A percentile compares a stretch with the other conserved stretches of the same genome.
Conservation (phyloP, 495 filamentous ascomycete genomes). For the Chaetomium cochliodes region DNA sequence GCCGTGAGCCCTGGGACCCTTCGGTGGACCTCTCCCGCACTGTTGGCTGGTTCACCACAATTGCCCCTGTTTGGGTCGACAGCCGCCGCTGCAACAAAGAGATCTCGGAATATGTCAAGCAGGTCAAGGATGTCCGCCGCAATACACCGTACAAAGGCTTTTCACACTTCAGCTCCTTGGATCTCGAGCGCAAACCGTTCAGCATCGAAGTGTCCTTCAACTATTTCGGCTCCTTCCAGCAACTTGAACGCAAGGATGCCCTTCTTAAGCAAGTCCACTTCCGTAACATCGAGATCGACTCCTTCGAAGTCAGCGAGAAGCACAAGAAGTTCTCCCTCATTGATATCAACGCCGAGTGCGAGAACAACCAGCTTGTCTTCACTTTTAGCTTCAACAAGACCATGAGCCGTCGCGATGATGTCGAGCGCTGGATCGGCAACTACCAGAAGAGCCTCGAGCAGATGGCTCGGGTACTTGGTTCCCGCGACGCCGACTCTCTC, state of each 20-base stretch:
- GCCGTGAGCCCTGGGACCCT: slow-evolving; percentile 25
- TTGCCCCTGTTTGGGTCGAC: slow-evolving; percentile 16
- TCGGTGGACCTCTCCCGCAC: slow-evolving; percentile 21
- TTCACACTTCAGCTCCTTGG: slow-evolving; percentile 30
- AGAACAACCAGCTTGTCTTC: slow-evolving; percentile 9
- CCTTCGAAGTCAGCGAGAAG: slow-evolving; percentile 11
- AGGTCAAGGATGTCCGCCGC: slow-evolving; percentile 19
- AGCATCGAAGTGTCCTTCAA: slow-evolving; percentile 61
- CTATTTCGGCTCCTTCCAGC: slow-evolving; percentile 58
- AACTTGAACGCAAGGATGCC: slow-evolving; percentile 54
- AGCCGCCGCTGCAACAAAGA: slow-evolving; percentile 12
- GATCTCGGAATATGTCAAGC: slow-evolving; percentile 19
- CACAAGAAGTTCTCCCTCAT: slow-evolving; percentile 57
- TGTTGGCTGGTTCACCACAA: slow-evolving; percentile 28
- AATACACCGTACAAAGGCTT: slow-evolving; percentile 19
- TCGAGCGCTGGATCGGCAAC: slow-evolving; percentile 13
- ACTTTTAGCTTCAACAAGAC: slow-evolving; percentile 13
- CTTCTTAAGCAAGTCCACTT: slow-evolving; percentile 43
- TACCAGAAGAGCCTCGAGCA: slow-evolving; percentile 16
- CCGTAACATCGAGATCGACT: slow-evolving; percentile 11
- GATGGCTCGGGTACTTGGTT: neutral
- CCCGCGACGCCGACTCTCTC: neutral
- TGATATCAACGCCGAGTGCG: slow-evolving; percentile 41
- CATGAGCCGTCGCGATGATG: neutral
- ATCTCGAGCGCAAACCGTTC: slow-evolving; percentile 37